A percentile compares a stretch with the other conserved stretches of the same genome.
phyloP scores from a whole-genome alignment of 2,329 filamentous ascomycete species.

The Cladosporium halotolerans region DNA sequence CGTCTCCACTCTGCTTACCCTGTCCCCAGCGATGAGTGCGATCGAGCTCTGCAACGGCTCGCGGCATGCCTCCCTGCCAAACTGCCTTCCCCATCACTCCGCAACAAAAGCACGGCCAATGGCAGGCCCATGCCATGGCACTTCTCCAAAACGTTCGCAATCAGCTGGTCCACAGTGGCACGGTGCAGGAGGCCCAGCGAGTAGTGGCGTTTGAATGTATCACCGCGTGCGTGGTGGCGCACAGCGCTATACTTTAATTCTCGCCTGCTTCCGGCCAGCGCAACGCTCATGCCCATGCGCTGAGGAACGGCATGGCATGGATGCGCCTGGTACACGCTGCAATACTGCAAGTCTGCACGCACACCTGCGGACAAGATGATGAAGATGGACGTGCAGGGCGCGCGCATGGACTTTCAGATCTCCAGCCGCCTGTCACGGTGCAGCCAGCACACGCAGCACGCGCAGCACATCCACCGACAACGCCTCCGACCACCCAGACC shows the following conservation, averaged over 20 bases:
- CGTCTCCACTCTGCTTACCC: conserved; percentile 9
- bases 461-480: neutral
- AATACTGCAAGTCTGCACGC: neutral
- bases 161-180: neutral
- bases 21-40: neutral
- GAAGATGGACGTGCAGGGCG: neutral
- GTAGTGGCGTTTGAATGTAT: neutral
- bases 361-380: neutral
- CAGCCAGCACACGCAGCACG: neutral
- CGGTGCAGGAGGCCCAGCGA: neutral
- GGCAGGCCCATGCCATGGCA: neutral
- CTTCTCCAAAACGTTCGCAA: neutral
- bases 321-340: neutral
- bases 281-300: conserved; percentile 1
- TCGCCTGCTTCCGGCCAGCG: conserved; percentile 5
- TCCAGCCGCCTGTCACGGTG: neutral
- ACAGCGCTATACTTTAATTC: conserved; percentile 3
- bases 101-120: neutral
- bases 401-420: neutral
- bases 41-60: neutral
- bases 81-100: neutral
- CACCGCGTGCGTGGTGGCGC: neutral
- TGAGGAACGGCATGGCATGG: conserved; percentile 3
- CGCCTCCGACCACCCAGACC: neutral
- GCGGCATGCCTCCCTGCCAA: neutral